phyloP scores from a whole-genome alignment of 208 protist species.

The Crithidia acanthocephali region DNA sequence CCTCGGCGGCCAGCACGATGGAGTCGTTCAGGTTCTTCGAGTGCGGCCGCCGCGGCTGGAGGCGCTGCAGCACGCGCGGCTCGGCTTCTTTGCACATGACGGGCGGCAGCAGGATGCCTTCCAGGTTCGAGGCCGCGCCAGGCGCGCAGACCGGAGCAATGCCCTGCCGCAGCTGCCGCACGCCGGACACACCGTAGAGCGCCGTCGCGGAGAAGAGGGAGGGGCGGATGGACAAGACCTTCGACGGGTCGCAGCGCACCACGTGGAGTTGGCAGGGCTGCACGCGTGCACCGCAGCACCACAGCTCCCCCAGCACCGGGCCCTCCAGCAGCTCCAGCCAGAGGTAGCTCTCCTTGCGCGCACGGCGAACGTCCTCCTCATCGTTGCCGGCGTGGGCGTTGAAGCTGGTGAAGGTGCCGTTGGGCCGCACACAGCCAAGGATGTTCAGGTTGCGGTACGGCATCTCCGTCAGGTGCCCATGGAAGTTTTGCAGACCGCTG shows the following conservation, averaged over 20 bases:
- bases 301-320: conserved; percentile 74
- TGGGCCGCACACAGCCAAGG: conserved; percentile 58
- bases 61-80: conserved; percentile 33
- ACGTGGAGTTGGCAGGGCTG: conserved; percentile 86
- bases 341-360: conserved; percentile 65
- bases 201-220: conserved; percentile 68
- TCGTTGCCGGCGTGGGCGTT: not conserved
- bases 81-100: conserved; percentile 64
- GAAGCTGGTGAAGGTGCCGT: conserved; percentile 6
- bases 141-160: conserved; percentile 49
- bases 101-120: conserved; percentile 73
- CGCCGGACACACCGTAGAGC: conserved; percentile 60
- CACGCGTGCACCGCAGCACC: conserved; percentile 82
- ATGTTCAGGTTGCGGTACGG: conserved; percentile 52
- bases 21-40: conserved; percentile 27
- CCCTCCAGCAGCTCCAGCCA: conserved; percentile 81
- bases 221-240: conserved; percentile 41
- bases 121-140: conserved; percentile 57
- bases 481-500: conserved; percentile 27
- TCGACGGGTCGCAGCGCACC: conserved; percentile 61
- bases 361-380: conserved; percentile 29
- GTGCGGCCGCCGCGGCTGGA: conserved; percentile 5
- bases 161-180: conserved; percentile 58
- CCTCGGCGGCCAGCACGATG: conserved; percentile 17
- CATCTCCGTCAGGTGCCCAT: conserved; percentile 22